Percentiles rank a stretch among this genome's conserved stretches.
Evolutionary conservation across 2,329 filamentous ascomycete species (phyloP).

Genomic region (Colletotrichum limetticola): DNA sequence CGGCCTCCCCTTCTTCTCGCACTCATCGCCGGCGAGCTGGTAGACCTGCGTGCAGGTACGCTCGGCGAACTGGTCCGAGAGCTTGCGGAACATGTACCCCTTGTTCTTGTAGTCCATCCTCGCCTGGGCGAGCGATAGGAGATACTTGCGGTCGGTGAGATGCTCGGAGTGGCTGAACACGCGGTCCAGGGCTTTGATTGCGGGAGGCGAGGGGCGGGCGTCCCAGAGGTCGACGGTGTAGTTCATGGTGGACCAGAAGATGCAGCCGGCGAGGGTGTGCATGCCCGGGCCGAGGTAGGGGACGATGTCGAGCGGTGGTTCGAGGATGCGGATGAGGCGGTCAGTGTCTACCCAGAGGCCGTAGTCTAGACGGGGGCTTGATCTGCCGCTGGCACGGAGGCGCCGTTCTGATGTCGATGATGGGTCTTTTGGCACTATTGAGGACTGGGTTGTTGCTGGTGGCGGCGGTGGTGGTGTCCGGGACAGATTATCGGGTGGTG

Average conservation of each 20-base stretch:
- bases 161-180: conserved; percentile 8
- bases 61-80: conserved; percentile 22
- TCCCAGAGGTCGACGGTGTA: conserved; percentile 33
- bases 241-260: conserved; percentile 35
- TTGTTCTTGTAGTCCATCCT: conserved; percentile 28
- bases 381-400: background rate
- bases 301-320: conserved; percentile 16
- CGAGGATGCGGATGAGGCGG: conserved; percentile 19
- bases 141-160: conserved; percentile 1
- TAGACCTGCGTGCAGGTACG: conserved; percentile 1
- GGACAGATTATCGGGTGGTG: background rate
- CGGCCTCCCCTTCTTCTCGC: background rate
- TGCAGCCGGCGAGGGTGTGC: conserved; percentile 25
- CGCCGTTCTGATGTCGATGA: background rate
- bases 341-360: conserved; percentile 33
- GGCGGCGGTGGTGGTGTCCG: background rate
- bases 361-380: conserved; percentile 32
- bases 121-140: conserved; percentile 20
- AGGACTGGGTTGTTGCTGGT: background rate
- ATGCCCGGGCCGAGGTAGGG: conserved; percentile 23
- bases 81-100: conserved; percentile 29
- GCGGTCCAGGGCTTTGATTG: conserved; percentile 6
- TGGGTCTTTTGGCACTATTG: accelerated
- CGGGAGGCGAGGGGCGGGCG: background rate
- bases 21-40: background rate